Evolutionary conservation across 1,284 basidiomycete species (phyloP).

Genomic region (Ceratobasidium sp.): DNA sequence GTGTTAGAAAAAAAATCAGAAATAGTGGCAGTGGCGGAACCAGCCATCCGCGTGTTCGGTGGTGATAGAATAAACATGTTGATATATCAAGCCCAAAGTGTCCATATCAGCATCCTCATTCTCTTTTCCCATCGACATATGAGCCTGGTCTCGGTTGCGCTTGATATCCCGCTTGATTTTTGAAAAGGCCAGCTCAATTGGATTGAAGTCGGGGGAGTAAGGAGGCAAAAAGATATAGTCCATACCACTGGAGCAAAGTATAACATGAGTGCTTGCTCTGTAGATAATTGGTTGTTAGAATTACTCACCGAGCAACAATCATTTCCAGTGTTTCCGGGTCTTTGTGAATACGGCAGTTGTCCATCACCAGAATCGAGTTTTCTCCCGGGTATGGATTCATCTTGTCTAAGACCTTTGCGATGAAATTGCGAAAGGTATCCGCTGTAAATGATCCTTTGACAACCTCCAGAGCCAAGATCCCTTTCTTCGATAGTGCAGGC

Average conservation of each 20-base stretch:
- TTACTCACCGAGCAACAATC: conserved; percentile 42
- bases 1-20: background rate
- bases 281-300: background rate
- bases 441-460: conserved; percentile 40
- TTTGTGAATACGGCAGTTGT: conserved; percentile 49
- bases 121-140: background rate
- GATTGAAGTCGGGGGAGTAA: conserved; percentile 43
- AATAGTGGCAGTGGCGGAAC: conserved; percentile 31
- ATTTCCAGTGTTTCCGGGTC: conserved; percentile 43
- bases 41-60: conserved; percentile 30
- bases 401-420: conserved; percentile 34
- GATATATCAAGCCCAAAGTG: background rate
- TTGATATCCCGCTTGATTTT: conserved; percentile 35
- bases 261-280: no score
- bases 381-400: conserved; percentile 46
- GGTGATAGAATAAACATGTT: conserved; percentile 23
- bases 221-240: conserved; percentile 39
- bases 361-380: conserved; percentile 47
- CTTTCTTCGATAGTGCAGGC: conserved; percentile 39
- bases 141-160: conserved; percentile 1
- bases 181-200: conserved; percentile 42
- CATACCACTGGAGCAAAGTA: conserved; percentile 39
- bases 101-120: conserved; percentile 4
- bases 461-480: conserved; percentile 37
- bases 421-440: conserved; percentile 29